Evolutionary conservation across 1,139 yeast genomes (phyloP).

Genomic region (Kurtzmaniella quercitrusa): DNA sequence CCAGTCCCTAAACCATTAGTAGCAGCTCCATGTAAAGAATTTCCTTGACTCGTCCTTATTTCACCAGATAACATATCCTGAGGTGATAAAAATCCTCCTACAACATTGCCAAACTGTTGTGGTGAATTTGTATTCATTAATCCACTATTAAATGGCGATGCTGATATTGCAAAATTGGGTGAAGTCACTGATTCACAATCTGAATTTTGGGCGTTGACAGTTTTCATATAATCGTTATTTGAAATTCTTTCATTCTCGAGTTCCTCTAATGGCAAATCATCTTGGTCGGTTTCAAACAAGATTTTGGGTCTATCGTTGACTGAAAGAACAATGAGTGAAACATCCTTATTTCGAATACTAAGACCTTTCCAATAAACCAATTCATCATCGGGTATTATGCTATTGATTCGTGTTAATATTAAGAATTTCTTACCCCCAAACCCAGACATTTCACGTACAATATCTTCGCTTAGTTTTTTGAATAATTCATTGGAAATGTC

Average conservation of each 20-base stretch:
- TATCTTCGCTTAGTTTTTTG: conserved; percentile 31
- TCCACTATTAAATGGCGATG: conserved; percentile 30
- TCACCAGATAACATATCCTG: conserved; percentile 13
- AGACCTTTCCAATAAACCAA: conserved; percentile 72
- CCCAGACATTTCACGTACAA: conserved; percentile 26
- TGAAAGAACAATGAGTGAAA: conserved; percentile 69
- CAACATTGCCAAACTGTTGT: conserved; percentile 34
- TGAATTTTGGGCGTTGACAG: conserved; percentile 3
- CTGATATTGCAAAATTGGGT: conserved; percentile 25
- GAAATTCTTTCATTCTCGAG: conserved; percentile 2
- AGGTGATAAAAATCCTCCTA: conserved; percentile 35
- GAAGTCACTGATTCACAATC: conserved; percentile 11
- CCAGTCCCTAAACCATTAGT: background rate
- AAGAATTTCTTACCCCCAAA: conserved; percentile 56
- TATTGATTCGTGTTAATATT: conserved; percentile 64
- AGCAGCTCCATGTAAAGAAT: background rate
- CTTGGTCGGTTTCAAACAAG: conserved; percentile 25
- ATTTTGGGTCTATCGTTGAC: conserved; percentile 62
- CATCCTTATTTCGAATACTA: conserved; percentile 54
- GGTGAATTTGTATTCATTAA: conserved; percentile 31
- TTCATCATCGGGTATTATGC: conserved; percentile 76
- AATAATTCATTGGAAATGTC: conserved; percentile 35
- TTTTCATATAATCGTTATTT: conserved; percentile 11
- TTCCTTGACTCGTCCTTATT: background rate
- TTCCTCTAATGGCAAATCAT: conserved; percentile 1